Conservation (phyloP, 129 eudicot genomes). For the Helianthus tuberosus region DNA sequence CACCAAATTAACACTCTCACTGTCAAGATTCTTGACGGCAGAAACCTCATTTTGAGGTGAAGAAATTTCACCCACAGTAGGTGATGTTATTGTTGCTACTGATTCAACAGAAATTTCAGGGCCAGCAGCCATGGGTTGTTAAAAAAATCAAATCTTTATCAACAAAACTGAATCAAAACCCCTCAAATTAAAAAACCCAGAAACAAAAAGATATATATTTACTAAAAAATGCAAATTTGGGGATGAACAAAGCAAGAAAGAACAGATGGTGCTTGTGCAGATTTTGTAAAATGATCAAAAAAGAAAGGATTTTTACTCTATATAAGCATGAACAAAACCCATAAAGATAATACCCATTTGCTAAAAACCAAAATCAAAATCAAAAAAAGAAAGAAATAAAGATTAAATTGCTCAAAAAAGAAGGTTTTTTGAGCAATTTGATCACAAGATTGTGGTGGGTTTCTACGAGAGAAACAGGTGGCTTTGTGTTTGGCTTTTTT, state of each 20-base stretch:
- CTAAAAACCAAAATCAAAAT: constrained; percentile 22
- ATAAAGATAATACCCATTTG: constrained; percentile 43
- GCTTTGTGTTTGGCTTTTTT: constrained; percentile 53
- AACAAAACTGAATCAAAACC: constrained; percentile 38
- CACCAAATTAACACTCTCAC: constrained; percentile 40
- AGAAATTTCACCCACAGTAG: constrained; percentile 36
- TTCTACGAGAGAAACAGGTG: constrained; percentile 54
- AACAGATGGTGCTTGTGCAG: constrained; percentile 22
- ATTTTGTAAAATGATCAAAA: constrained; percentile 22
- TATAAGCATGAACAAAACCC: constrained; percentile 18
- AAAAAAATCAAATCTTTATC: constrained; percentile 17
- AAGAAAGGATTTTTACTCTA: constrained; percentile 30
- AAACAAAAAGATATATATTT: constrained; percentile 19
- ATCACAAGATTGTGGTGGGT: constrained; percentile 60
- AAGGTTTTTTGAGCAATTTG: constrained; percentile 38
- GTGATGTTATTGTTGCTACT: constrained; percentile 23
- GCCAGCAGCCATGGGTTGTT: constrained; percentile 75
- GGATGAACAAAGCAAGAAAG: constrained; percentile 36
- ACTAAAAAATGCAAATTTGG: constrained; percentile 20
- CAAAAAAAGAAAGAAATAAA: constrained; percentile 26
- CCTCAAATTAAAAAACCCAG: constrained; percentile 21
- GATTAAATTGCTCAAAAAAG: constrained; percentile 39
- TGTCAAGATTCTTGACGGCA: constrained; percentile 36
- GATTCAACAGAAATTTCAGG: constrained; percentile 65
- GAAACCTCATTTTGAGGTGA: constrained; percentile 32